Evolutionary conservation across 2,329 filamentous ascomycete genomes (phyloP).

Genomic region (Chaetomium globosum): DNA sequence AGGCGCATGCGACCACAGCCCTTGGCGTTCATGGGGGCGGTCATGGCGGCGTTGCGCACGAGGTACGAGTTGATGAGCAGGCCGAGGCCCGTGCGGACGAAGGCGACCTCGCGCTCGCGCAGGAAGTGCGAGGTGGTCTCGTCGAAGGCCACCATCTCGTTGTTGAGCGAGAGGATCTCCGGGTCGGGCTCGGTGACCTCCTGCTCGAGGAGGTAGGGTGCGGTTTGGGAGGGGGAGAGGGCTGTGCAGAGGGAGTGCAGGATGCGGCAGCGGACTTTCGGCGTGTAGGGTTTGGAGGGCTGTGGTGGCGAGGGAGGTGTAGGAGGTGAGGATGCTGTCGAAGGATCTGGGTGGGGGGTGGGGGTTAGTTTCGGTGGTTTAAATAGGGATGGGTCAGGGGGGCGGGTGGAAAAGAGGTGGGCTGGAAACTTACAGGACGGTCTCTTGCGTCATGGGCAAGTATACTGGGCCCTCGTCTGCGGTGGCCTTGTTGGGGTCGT

Average conservation of each 20-base stretch:
- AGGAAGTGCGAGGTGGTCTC: conserved; percentile 76
- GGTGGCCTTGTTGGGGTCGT: conserved; percentile 60
- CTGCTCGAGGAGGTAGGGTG: conserved; percentile 67
- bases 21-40: conserved; percentile 79
- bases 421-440: conserved; percentile 66
- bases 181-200: conserved; percentile 77
- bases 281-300: conserved; percentile 85
- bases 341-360: conserved; percentile 65
- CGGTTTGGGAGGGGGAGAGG: conserved; percentile 59
- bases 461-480: conserved; percentile 71
- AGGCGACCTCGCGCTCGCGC: conserved; percentile 68
- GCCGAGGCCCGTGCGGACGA: conserved; percentile 76
- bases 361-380: neutral
- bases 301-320: conserved; percentile 76
- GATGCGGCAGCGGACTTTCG: conserved; percentile 80
- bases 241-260: conserved; percentile 73
- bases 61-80: conserved; percentile 78
- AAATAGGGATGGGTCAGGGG: neutral
- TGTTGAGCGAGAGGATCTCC: conserved; percentile 79
- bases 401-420: neutral
- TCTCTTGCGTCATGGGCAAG: conserved; percentile 84
- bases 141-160: conserved; percentile 83
- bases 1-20: conserved; percentile 88
- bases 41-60: conserved; percentile 68
- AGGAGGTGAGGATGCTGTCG: conserved; percentile 81